Conservation (phyloP, 2,329 filamentous ascomycete genomes). For the Apiospora kogelbergensis region DNA sequence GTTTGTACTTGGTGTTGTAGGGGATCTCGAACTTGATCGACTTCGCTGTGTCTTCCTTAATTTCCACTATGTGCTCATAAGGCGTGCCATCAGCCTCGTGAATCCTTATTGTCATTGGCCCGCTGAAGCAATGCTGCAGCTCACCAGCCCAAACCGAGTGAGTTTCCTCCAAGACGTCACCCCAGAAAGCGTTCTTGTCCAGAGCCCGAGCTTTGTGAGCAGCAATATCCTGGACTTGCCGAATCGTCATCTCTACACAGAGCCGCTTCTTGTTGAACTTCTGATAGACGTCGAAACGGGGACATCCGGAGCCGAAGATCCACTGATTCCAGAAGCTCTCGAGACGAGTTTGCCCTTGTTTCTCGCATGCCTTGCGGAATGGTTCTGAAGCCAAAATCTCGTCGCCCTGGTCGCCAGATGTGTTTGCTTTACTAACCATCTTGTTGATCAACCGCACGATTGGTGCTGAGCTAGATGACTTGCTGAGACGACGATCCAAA, state of each 20-base stretch:
- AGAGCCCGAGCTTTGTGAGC: constrained; percentile 51
- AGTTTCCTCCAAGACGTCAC: constrained; percentile 78
- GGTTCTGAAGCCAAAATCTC: constrained; percentile 72
- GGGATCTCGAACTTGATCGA: constrained; percentile 84
- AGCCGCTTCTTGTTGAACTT: constrained; percentile 97
- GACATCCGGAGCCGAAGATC: constrained; percentile 86
- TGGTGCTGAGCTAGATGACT: constrained; percentile 81
- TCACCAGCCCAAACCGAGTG: constrained; percentile 67
- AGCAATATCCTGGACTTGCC: constrained; percentile 64
- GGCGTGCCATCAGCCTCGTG: constrained; percentile 98
- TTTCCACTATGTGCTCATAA: constrained; percentile 96
- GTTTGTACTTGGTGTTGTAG: constrained; percentile 99
- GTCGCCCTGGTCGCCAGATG: constrained; percentile 57
- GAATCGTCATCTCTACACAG: constrained; percentile 87
- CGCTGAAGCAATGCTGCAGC: constrained; percentile 81
- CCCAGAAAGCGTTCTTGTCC: constrained; percentile 74
- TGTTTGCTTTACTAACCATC: constrained; percentile 83
- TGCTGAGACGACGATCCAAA: constrained; percentile 85
- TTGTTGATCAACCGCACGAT: constrained; percentile 83
- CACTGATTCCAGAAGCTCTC: constrained; percentile 94
- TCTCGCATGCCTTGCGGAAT: constrained; percentile 84
- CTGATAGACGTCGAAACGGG: constrained; percentile 81
- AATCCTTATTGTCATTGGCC: constrained; percentile 95
- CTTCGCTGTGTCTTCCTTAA: constrained; percentile 80
- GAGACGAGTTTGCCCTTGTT: constrained; percentile 80